Conservation (phyloP, 1,284 basidiomycete species). For the Phenoliferia sp. region DNA sequence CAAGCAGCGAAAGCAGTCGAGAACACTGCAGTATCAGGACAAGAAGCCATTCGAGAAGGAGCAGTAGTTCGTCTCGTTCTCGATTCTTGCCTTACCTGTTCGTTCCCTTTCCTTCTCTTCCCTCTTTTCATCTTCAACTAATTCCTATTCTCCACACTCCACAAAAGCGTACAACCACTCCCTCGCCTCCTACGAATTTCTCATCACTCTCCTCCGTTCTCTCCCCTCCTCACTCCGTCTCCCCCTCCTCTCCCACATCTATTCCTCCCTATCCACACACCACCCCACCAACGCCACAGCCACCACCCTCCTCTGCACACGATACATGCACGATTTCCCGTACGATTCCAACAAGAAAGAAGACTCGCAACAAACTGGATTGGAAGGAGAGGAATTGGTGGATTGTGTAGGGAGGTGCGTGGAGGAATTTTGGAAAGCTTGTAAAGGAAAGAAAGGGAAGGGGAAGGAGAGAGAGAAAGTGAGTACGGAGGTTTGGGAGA, state of each 20-base stretch:
- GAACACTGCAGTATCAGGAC: slow-evolving; percentile 26
- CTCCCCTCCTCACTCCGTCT: slow-evolving; percentile 32
- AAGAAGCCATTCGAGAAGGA: slow-evolving; percentile 36
- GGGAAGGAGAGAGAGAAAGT: slow-evolving; percentile 18
- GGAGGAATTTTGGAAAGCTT: slow-evolving; percentile 26
- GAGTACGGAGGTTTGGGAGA: slow-evolving; percentile 18
- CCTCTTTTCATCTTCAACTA: neutral
- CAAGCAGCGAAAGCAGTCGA: slow-evolving; percentile 8
- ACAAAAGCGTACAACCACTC: slow-evolving; percentile 17
- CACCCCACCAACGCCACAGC: slow-evolving; percentile 14
- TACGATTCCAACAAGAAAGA: slow-evolving; percentile 19
- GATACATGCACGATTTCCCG: slow-evolving; percentile 27
- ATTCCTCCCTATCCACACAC: slow-evolving; percentile 15
- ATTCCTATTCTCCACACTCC: neutral
- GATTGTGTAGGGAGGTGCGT: slow-evolving; percentile 30
- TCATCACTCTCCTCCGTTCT: slow-evolving; percentile 26
- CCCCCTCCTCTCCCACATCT: slow-evolving; percentile 29
- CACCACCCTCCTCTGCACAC: slow-evolving; percentile 21
- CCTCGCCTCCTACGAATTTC: slow-evolving; percentile 16
- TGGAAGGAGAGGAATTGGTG: slow-evolving; percentile 28
- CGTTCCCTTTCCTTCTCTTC: neutral
- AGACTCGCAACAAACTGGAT: slow-evolving; percentile 6
- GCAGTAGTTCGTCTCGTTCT: slow-evolving; percentile 36
- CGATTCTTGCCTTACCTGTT: slow-evolving; percentile 2
- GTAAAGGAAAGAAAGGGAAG: slow-evolving; percentile 20